These are phyloP conservation scores for Anastatica hierochuntica DNA, from an alignment of 345 rosid species.

Conservation along the genomic window DNA sequence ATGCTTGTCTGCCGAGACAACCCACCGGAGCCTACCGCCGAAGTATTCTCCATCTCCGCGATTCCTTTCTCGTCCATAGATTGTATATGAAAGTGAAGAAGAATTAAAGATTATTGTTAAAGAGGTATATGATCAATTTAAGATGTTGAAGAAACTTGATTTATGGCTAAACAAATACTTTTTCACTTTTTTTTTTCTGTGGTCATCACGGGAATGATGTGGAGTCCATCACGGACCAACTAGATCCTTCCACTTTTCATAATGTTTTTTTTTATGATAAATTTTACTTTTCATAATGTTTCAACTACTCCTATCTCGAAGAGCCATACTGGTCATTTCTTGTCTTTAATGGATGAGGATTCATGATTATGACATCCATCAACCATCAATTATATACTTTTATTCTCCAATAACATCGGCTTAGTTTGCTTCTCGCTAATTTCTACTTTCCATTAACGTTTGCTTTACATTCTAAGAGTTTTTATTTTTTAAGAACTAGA, in stretches of 20 bases:
- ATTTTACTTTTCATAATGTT: slow-evolving; percentile 13
- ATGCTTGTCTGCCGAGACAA: slow-evolving; percentile 19
- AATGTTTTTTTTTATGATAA: no score
- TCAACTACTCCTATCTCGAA: slow-evolving; percentile 2
- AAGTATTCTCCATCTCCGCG: background rate
- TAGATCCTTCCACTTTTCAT: slow-evolving; percentile 7
- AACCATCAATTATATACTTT: background rate
- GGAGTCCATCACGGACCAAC: slow-evolving; percentile 16
- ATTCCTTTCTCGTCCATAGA: slow-evolving; percentile 5
- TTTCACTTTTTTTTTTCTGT: background rate
- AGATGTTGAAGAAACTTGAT: background rate
- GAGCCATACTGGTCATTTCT: background rate
- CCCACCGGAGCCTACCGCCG: background rate
- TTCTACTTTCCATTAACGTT: no score
- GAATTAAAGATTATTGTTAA: background rate
- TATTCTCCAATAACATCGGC: no score
- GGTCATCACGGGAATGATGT: slow-evolving; percentile 17
- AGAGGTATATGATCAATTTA: background rate
- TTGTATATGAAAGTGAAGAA: background rate
- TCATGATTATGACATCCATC: background rate
- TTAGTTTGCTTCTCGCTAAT: no score
- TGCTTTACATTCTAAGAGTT: no score
- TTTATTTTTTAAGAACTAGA: no score
- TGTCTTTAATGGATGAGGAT: slow-evolving; percentile 1
- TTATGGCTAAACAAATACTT: background rate